Evolutionary conservation across 768 basidiomycete genomes (phyloP).

Genomic region (Tylopilus sp.): DNA sequence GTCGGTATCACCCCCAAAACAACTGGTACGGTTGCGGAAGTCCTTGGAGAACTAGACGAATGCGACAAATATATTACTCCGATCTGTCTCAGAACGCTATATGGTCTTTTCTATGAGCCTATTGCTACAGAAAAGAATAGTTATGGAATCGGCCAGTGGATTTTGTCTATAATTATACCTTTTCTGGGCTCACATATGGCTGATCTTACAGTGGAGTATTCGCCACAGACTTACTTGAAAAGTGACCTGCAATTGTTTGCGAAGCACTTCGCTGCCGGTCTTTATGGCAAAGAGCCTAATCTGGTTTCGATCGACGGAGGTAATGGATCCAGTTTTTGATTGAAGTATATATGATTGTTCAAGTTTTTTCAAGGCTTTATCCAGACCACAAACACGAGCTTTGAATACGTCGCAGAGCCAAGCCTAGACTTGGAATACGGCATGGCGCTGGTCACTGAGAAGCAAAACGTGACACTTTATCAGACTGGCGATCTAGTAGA

Average conservation of each 20-base stretch:
- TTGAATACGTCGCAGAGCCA: slow-evolving; percentile 28
- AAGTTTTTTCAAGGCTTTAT: slow-evolving; percentile 16
- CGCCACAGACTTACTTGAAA: slow-evolving; percentile 30
- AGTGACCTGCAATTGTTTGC: slow-evolving; percentile 35
- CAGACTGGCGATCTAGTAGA: slow-evolving; percentile 30
- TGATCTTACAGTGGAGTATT: slow-evolving; percentile 30
- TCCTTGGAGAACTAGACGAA: slow-evolving; percentile 7
- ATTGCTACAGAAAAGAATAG: slow-evolving; percentile 27
- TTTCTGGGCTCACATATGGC: background rate
- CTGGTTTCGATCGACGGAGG: slow-evolving; percentile 37
- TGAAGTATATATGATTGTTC: background rate
- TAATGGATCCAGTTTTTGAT: slow-evolving; percentile 6
- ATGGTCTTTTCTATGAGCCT: slow-evolving; percentile 25
- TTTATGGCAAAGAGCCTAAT: slow-evolving; percentile 25
- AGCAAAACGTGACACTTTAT: slow-evolving; percentile 30
- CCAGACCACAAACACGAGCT: slow-evolving; percentile 20
- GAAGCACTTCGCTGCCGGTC: slow-evolving; percentile 13
- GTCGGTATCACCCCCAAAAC: slow-evolving; percentile 13
- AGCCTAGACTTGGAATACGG: slow-evolving; percentile 31
- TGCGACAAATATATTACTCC: slow-evolving; percentile 32
- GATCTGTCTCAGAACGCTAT: slow-evolving; percentile 27
- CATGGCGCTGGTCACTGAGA: slow-evolving; percentile 31
- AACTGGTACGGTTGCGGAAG: slow-evolving; percentile 6
- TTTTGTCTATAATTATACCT: background rate
- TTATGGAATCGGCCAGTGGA: slow-evolving; percentile 31